A percentile compares a stretch with the other conserved stretches of the same genome.
Conservation (phyloP, 768 basidiomycete species). For the Lentinula lateritia region DNA sequence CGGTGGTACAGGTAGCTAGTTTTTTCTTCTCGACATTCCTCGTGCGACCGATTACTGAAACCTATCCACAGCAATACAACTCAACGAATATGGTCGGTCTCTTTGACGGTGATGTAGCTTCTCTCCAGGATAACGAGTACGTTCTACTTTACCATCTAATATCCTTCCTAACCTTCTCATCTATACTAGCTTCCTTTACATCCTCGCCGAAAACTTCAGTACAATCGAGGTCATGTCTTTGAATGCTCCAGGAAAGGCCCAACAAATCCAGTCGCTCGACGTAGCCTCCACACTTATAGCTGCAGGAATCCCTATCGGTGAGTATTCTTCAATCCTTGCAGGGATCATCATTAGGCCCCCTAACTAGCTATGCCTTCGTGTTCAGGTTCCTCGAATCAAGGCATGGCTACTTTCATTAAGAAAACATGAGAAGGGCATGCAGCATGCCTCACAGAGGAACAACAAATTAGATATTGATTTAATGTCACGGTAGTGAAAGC, state of each 20-base stretch:
- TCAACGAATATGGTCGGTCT: conserved; percentile 27
- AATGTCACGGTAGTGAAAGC: no score
- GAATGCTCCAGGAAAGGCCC: conserved; percentile 27
- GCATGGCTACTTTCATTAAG: conserved; percentile 17
- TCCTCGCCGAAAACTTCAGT: conserved; percentile 31
- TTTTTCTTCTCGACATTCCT: not conserved
- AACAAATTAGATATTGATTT: no score
- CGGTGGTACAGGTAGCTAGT: conserved; percentile 34
- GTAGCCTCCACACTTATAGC: conserved; percentile 23
- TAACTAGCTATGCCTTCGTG: no score
- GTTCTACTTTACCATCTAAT: conserved; percentile 6
- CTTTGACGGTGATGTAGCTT: conserved; percentile 34
- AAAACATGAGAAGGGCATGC: no score
- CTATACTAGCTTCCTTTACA: conserved; percentile 34
- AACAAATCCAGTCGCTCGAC: conserved; percentile 24
- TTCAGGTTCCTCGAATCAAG: not conserved
- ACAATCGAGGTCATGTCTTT: conserved; percentile 34
- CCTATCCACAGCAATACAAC: conserved; percentile 27
- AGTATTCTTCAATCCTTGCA: conserved; percentile 7
- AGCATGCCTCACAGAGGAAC: no score
- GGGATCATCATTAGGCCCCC: not conserved
- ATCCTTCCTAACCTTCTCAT: no score
- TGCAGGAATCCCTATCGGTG: conserved; percentile 27
- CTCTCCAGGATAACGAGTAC: conserved; percentile 32
- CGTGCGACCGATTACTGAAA: no score